These are phyloP conservation scores for Panicum virgatum DNA, from an alignment of 202 grass and related monocot genomes.

Conservation along the genomic window DNA sequence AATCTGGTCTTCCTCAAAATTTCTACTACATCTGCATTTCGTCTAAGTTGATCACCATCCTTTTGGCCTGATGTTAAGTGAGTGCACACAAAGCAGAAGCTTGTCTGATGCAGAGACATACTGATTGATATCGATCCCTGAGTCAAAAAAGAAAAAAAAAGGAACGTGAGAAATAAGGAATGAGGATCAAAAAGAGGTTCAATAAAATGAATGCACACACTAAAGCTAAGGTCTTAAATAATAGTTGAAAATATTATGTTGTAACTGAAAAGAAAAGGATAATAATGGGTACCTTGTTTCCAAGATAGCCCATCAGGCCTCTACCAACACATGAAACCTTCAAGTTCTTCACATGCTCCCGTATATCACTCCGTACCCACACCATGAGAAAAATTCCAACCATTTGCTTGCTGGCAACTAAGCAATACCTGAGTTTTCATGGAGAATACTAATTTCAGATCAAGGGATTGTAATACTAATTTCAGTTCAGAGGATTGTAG, in stretches of 20 bases:
- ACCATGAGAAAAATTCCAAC: slow-evolving; percentile 93
- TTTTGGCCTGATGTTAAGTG: slow-evolving; percentile 97
- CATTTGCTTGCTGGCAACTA: slow-evolving; percentile 99
- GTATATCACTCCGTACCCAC: slow-evolving; percentile 88
- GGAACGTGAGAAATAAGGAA: too few species aligned
- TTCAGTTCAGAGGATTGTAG: slow-evolving; percentile 14
- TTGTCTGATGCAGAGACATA: slow-evolving; percentile 91
- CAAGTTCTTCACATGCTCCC: slow-evolving; percentile 81
- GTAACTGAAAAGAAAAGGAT: slow-evolving; percentile 4
- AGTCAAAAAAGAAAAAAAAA: neutral
- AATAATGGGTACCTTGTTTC: slow-evolving; percentile 74
- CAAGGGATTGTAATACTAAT: too few species aligned
- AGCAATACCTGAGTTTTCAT: slow-evolving; percentile 61
- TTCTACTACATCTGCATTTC: slow-evolving; percentile 89
- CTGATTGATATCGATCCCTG: slow-evolving; percentile 98
- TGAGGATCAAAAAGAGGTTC: neutral
- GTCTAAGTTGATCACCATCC: slow-evolving; percentile 82
- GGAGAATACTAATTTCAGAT: slow-evolving; percentile 16
- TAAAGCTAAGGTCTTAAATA: neutral
- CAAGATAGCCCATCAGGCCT: slow-evolving; percentile 97
- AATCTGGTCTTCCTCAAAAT: slow-evolving; percentile 93
- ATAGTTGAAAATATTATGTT: neutral
- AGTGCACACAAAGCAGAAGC: slow-evolving; percentile 96
- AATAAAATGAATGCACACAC: neutral
- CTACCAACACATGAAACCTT: slow-evolving; percentile 97